These are phyloP conservation scores for Paracorniculantispora psalliotae DNA, from an alignment of 2,329 filamentous ascomycete genomes.

Conservation along the genomic window DNA sequence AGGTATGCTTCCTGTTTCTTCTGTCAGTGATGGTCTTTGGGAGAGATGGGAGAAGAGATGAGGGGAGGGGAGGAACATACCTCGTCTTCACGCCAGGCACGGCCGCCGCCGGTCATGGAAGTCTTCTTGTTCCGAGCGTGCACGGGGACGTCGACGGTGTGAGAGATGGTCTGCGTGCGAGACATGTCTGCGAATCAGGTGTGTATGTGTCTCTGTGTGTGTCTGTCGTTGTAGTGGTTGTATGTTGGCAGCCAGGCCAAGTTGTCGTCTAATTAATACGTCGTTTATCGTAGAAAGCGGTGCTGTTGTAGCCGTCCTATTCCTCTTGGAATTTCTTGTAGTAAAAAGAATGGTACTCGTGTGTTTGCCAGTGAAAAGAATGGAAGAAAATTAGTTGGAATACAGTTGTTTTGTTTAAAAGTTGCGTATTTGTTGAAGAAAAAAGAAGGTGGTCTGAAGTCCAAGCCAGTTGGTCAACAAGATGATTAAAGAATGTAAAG, in stretches of 20 bases:
- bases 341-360: not conserved
- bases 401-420: not conserved
- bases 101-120: slow-evolving; percentile 66
- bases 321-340: not conserved
- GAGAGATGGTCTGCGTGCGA: slow-evolving; percentile 43
- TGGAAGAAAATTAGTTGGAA: not conserved
- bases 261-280: not conserved
- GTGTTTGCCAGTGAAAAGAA: slow-evolving; percentile 4
- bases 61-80: slow-evolving; percentile 50
- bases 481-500: slow-evolving; percentile 29
- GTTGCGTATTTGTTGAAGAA: slow-evolving; percentile 32
- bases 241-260: slow-evolving; percentile 11
- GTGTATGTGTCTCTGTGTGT: slow-evolving; percentile 11
- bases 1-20: slow-evolving; percentile 68
- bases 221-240: not conserved
- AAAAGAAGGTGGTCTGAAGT: slow-evolving; percentile 50
- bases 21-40: slow-evolving; percentile 14
- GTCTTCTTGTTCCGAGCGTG: slow-evolving; percentile 62
- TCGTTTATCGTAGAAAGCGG: not conserved
- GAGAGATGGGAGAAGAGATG: slow-evolving; percentile 13
- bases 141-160: slow-evolving; percentile 44
- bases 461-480: slow-evolving; percentile 48
- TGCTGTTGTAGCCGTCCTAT: not conserved
- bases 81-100: slow-evolving; percentile 84
- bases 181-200: slow-evolving; percentile 40